Percentiles rank a stretch among this genome's conserved stretches.
phyloP scores from a whole-genome alignment of 768 basidiomycete species.

The Clitopilus hobsonii region DNA sequence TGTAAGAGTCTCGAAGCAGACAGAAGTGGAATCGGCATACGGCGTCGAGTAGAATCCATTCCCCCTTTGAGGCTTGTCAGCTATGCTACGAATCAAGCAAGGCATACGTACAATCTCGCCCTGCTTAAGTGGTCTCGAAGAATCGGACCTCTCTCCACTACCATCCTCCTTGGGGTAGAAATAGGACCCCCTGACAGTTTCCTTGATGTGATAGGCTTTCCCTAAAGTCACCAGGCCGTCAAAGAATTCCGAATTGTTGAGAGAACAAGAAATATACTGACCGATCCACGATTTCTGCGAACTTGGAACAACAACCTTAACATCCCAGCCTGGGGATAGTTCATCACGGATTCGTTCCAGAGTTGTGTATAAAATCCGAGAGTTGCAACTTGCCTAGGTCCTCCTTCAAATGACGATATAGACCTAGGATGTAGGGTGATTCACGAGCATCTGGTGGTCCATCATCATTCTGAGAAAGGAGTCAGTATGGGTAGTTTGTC shows the following conservation, averaged over 20 bases:
- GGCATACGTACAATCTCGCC: slow-evolving; percentile 55
- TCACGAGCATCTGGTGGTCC: slow-evolving; percentile 64
- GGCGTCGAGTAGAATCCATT: slow-evolving; percentile 90
- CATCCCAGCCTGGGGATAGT: slow-evolving; percentile 57
- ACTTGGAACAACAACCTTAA: slow-evolving; percentile 76
- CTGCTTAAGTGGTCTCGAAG: slow-evolving; percentile 62
- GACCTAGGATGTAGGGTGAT: slow-evolving; percentile 72
- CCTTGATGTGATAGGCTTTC: slow-evolving; percentile 77
- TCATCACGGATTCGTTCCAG: not conserved
- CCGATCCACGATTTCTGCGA: slow-evolving; percentile 89
- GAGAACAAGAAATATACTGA: too few relatives aligned
- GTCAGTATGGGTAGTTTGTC: slow-evolving; percentile 1
- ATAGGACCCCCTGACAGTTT: slow-evolving; percentile 63
- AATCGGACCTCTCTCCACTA: slow-evolving; percentile 58
- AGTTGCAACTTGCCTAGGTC: slow-evolving; percentile 44
- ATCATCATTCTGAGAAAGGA: slow-evolving; percentile 67
- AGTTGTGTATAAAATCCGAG: not conserved
- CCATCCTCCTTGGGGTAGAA: slow-evolving; percentile 76
- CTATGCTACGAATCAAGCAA: not conserved
- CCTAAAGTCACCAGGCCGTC: too few relatives aligned
- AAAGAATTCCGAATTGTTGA: too few relatives aligned
- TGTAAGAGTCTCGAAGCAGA: slow-evolving; percentile 3
- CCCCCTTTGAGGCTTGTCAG: slow-evolving; percentile 34
- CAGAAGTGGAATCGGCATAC: slow-evolving; percentile 39
- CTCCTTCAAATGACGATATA: slow-evolving; percentile 57